These are phyloP conservation scores for Stemphylium beticola DNA, from an alignment of 2,329 filamentous ascomycete species.

Conservation along the genomic window DNA sequence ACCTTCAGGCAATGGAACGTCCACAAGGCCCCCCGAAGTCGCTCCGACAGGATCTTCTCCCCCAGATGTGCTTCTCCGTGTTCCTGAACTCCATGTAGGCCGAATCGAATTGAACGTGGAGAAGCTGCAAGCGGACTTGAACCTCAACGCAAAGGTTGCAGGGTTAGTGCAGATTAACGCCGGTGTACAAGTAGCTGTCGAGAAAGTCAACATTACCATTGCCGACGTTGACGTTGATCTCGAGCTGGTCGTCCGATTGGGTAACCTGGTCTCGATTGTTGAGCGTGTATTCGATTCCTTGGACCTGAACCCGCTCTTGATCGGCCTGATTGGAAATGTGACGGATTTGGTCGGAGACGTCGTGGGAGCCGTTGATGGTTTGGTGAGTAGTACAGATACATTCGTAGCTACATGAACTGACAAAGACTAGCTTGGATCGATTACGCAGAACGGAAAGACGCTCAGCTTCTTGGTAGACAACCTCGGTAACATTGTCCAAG, in stretches of 20 bases:
- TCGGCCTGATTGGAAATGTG: conserved; percentile 62
- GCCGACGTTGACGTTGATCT: conserved; percentile 65
- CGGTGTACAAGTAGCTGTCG: conserved; percentile 54
- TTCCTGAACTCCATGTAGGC: conserved; percentile 64
- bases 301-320: conserved; percentile 66
- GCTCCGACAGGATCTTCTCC: conserved; percentile 38
- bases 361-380: conserved; percentile 63
- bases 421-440: conserved; percentile 56
- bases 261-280: conserved; percentile 66
- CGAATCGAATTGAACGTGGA: conserved; percentile 67
- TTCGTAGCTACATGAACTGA: background rate
- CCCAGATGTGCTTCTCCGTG: conserved; percentile 64
- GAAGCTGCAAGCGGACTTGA: conserved; percentile 64
- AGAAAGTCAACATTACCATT: conserved; percentile 67
- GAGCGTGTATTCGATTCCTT: conserved; percentile 65
- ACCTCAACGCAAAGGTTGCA: conserved; percentile 66
- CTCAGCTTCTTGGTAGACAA: conserved; percentile 66
- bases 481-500: conserved; percentile 67
- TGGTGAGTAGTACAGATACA: conserved; percentile 36
- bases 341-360: conserved; percentile 60
- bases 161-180: conserved; percentile 62
- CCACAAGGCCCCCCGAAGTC: conserved; percentile 33
- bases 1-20: conserved; percentile 25
- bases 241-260: conserved; percentile 65
- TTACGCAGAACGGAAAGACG: conserved; percentile 62